Percentiles rank a stretch among this genome's conserved stretches.
phyloP scores from a whole-genome alignment of 495 filamentous ascomycete species.

The Eremomyces bilateralis region DNA sequence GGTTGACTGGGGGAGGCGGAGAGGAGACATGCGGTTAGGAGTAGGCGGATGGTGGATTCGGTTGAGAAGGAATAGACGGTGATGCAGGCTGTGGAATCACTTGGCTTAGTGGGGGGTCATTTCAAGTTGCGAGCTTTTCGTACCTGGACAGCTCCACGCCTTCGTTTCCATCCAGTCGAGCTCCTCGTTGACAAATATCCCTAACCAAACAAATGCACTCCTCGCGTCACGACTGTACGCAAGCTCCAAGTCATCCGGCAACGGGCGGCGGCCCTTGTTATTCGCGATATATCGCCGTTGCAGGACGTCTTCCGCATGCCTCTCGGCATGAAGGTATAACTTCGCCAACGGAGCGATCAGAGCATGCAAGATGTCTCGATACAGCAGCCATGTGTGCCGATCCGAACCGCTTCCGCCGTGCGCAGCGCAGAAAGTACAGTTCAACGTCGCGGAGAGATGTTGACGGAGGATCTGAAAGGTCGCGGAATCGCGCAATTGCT shows the following conservation, averaged over 20 bases:
- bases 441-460: too few species aligned
- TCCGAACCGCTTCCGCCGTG: too few species aligned
- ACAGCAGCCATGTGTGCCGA: too few species aligned
- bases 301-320: too few species aligned
- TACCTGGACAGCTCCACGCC: constrained; percentile 37
- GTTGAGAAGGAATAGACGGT: constrained; percentile 31
- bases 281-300: too few species aligned
- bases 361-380: constrained; percentile 38
- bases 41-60: constrained; percentile 36
- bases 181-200: too few species aligned
- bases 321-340: constrained; percentile 30
- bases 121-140: too few species aligned
- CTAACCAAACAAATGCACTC: constrained; percentile 36
- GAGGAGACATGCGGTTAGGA: constrained; percentile 31
- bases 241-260: constrained; percentile 32
- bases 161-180: too few species aligned
- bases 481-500: too few species aligned
- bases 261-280: constrained; percentile 22
- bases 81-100: constrained; percentile 35
- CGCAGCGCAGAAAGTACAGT: too few species aligned
- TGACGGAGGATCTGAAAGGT: too few species aligned
- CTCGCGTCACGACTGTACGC: constrained; percentile 35
- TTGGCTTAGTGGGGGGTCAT: too few species aligned
- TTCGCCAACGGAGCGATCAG: constrained; percentile 34
- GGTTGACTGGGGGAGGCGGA: constrained; percentile 21